Conservation (phyloP, 768 basidiomycete species). For the Russula sp. region DNA sequence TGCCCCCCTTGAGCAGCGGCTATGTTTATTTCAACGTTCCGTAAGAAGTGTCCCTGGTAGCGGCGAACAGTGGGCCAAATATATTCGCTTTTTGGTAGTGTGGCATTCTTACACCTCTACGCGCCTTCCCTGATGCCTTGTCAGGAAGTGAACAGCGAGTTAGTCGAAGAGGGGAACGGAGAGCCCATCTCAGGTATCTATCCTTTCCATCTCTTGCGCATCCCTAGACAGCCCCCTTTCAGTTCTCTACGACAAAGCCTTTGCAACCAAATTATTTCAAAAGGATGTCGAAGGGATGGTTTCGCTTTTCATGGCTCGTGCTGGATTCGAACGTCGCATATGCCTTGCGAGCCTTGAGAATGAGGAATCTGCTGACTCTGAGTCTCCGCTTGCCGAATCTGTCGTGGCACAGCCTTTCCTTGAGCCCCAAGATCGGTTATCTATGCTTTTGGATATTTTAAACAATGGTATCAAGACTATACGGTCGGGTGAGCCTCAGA, state of each 20-base stretch:
- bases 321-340: constrained; percentile 18
- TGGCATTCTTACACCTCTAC: background rate
- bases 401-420: constrained; percentile 23
- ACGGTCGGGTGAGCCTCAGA: constrained; percentile 4
- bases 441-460: constrained; percentile 42
- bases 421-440: constrained; percentile 39
- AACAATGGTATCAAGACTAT: constrained; percentile 9
- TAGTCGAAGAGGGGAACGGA: constrained; percentile 13
- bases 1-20: constrained; percentile 36
- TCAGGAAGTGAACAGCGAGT: constrained; percentile 1
- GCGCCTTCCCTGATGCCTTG: background rate
- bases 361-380: background rate
- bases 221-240: background rate
- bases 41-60: constrained; percentile 65
- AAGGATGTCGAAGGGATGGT: constrained; percentile 20
- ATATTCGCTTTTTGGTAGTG: constrained; percentile 63
- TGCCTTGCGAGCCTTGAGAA: background rate
- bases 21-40: constrained; percentile 46
- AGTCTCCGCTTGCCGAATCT: background rate
- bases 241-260: constrained; percentile 19
- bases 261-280: constrained; percentile 15
- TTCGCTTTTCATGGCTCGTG: constrained; percentile 18
- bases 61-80: constrained; percentile 73
- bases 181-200: constrained; percentile 14
- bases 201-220: background rate